Evolutionary conservation across 345 rosid species (phyloP), one percentile per base, ranked within the genome.

Genomic region (rapeseed (Brassica napus)): DNA sequence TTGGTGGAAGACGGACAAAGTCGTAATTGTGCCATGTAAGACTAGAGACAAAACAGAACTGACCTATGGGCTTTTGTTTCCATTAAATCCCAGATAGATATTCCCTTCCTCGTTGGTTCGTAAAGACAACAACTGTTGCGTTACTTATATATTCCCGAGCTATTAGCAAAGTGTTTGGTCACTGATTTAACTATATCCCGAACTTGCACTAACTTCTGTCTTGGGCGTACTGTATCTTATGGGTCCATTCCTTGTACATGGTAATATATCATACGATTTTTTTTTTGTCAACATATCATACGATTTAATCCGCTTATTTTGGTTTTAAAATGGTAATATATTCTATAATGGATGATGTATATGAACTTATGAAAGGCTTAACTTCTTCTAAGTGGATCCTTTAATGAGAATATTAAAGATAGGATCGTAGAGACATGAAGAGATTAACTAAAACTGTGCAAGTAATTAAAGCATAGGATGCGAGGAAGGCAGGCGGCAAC

Each of bases 31-130:
- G 7, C 3, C 10, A 72, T 42, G 42, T 5, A 23, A 65, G 28
- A 28, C 55, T 3, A 23, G 28, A 30, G 65, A 79, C 74, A 68
- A 73, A 49, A 68, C 64, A 68, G 2, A 79, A 79, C 78, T 67
- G 64, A 65, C 15, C 65, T 73, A 12, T 71, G 76, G 15, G 8
- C 44, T 70, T 9, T 49, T 65, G 61, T 59, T 73, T 32, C 49
- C 49, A 67, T 23, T 4, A 67, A 72, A 73, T 42, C 32, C 68
- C 73, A 79, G 57, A 73, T 68, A 79, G 57, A 73, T 68, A 80
- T 80, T 74, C 72, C 77, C 67, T 80, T 80, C 83, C 75, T 74
- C 75, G 83, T 74, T 68, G 39, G 72, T 80, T 80, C 82, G 75
- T 69, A 74, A 68, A 54, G 82, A 52, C 79, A 74, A 35, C 14